Conservation (phyloP, 208 protist genomes). For the Trypanosoma brucei region DNA sequence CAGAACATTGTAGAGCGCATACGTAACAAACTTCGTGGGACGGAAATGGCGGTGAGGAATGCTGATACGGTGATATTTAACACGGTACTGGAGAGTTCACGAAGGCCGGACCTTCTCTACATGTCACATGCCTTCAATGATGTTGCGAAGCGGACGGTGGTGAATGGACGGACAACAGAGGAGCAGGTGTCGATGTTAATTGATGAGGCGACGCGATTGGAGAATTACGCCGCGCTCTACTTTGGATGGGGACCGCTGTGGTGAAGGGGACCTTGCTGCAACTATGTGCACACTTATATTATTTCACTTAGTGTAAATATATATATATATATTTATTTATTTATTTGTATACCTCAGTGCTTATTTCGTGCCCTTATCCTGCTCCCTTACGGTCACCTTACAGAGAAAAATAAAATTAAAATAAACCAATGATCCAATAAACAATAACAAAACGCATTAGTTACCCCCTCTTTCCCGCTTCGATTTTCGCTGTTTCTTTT, state of each 20-base stretch:
- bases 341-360: too few species aligned
- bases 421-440: too few species aligned
- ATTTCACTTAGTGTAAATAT: too few species aligned
- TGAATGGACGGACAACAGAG: slow-evolving; percentile 44
- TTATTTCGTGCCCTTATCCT: too few species aligned
- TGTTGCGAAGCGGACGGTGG: slow-evolving; percentile 41
- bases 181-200: slow-evolving; percentile 88
- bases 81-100: slow-evolving; percentile 69
- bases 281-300: not conserved
- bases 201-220: slow-evolving; percentile 74
- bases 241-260: slow-evolving; percentile 91
- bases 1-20: slow-evolving; percentile 96
- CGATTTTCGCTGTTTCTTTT: not conserved
- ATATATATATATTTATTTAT: too few species aligned
- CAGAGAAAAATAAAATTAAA: too few species aligned
- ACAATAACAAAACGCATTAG: too few species aligned
- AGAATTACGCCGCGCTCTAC: slow-evolving; percentile 89
- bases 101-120: slow-evolving; percentile 79
- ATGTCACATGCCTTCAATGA: slow-evolving; percentile 89
- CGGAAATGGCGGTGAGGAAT: slow-evolving; percentile 91
- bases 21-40: slow-evolving; percentile 97
- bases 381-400: too few species aligned
- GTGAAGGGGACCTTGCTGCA: slow-evolving; percentile 27
- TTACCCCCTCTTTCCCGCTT: slow-evolving; percentile 1
- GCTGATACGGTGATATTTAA: slow-evolving; percentile 69